phyloP scores from a whole-genome alignment of 768 basidiomycete genomes.

The Leccinum olivaceopallidum region DNA sequence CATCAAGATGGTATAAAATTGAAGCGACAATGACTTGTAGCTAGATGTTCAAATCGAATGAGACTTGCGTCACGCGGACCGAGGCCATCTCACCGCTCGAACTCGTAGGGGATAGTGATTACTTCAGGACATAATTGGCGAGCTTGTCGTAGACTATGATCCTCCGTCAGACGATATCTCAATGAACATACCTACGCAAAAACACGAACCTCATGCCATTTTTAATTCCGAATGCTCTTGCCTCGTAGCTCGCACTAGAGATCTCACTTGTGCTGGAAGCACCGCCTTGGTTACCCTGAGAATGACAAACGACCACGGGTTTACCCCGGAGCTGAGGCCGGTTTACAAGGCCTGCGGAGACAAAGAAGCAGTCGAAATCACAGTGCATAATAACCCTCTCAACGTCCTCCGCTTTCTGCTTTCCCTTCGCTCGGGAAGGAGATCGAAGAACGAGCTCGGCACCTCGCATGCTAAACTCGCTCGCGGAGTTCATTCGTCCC shows the following conservation, averaged over 20 bases:
- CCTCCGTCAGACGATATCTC: constrained; percentile 3
- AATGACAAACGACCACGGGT: constrained; percentile 95
- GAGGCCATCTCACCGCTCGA: constrained; percentile 58
- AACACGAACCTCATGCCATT: constrained; percentile 88
- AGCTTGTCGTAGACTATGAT: constrained; percentile 71
- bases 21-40: constrained; percentile 80
- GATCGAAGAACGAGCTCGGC: constrained; percentile 50
- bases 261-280: constrained; percentile 88
- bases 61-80: neutral
- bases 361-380: constrained; percentile 97
- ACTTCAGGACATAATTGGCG: constrained; percentile 72
- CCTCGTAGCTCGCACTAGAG: constrained; percentile 93
- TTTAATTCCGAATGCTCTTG: constrained; percentile 81
- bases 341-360: constrained; percentile 81
- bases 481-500: neutral
- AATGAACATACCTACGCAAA: neutral
- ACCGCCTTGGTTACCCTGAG: constrained; percentile 74
- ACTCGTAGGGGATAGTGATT: constrained; percentile 89
- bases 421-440: constrained; percentile 50
- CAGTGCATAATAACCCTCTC: constrained; percentile 85
- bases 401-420: constrained; percentile 47
- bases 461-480: constrained; percentile 52
- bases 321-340: constrained; percentile 83
- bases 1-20: constrained; percentile 94
- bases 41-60: constrained; percentile 39